Evolutionary conservation across 75 land plant species (phyloP), one percentile per base, ranked within the genome.

Genomic region (Pinus tabuliformis): DNA sequence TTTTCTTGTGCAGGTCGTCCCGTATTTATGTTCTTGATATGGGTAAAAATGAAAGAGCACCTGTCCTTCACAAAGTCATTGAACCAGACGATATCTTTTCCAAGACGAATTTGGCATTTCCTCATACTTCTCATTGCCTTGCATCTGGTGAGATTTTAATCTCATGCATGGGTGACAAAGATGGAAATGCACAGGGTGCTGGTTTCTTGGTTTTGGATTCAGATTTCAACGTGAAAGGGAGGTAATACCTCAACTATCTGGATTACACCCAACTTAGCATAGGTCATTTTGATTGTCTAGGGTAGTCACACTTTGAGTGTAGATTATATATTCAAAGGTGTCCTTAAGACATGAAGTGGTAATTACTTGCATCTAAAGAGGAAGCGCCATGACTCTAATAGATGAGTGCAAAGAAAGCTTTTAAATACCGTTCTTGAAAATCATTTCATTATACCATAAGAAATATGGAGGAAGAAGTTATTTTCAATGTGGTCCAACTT

Each of bases 201-300:
- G 87, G 87, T 58, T 85, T 85, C 75, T 77, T 85, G 73, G 86
- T 85, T 15, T 64, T 85, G 20, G 87, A 83, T 64, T 83, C 86
- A 37, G 52, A 85, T 13, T 85, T 85, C 78, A 77, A 85, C 42
- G 76, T 85, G 56, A 81, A 83, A 76, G 87, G 87, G 76, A 85
- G 87, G 87, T 85, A 64, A 54, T 39, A 36, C 3, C 18, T 37
- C 42, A 18, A 17, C 45, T 63, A 17, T 30, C 39, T 39, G 9
- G 8, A 66, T 37, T 39, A 4, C 39, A 20, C 49, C 3, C 20
- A 37, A 26, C 0, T 5, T 33, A 36, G 16, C 42, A 36, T 66
- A 66, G 17, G 18, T 37, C 20, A 33, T 18, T 36, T 28, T 42
- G 37, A 30, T 37, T 66, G 18, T 66, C 37, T 37, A 66, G n/a